Evolutionary conservation across 2,329 filamentous ascomycete genomes (phyloP).

Genomic region (Fusarium xyrophilum): DNA sequence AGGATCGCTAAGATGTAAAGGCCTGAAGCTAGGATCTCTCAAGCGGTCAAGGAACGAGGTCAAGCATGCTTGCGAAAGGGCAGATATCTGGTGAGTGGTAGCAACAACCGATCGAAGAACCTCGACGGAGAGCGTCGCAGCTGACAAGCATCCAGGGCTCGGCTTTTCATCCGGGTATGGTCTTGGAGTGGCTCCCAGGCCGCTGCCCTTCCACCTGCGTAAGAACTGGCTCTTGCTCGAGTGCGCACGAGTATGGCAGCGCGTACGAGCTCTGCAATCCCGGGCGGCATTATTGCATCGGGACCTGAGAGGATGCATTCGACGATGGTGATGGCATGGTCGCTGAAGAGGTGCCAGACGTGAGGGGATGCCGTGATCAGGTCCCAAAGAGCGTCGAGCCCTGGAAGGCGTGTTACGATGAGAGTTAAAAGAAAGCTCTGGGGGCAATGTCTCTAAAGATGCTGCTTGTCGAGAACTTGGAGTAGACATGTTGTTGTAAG

Average conservation of each 20-base stretch:
- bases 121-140: not conserved
- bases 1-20: too few species aligned
- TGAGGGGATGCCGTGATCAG: conserved; percentile 20
- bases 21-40: conserved; percentile 20
- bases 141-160: not conserved
- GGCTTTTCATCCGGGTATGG: too few species aligned
- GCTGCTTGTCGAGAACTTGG: not conserved
- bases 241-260: conserved; percentile 13
- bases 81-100: conserved; percentile 28
- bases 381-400: conserved; percentile 24
- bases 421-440: conserved; percentile 16
- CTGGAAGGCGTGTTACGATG: conserved; percentile 13
- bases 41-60: conserved; percentile 22
- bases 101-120: conserved; percentile 23
- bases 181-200: too few species aligned
- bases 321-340: not conserved
- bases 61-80: conserved; percentile 31
- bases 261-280: conserved; percentile 2
- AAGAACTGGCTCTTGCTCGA: not conserved
- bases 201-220: not conserved
- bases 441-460: conserved; percentile 16
- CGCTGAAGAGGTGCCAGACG: conserved; percentile 14
- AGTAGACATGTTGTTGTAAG: not conserved
- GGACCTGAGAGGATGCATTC: conserved; percentile 17
- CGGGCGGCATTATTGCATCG: conserved; percentile 4